Conservation (phyloP, 257 asterid genomes). For the Ocimum tenuiflorum region DNA sequence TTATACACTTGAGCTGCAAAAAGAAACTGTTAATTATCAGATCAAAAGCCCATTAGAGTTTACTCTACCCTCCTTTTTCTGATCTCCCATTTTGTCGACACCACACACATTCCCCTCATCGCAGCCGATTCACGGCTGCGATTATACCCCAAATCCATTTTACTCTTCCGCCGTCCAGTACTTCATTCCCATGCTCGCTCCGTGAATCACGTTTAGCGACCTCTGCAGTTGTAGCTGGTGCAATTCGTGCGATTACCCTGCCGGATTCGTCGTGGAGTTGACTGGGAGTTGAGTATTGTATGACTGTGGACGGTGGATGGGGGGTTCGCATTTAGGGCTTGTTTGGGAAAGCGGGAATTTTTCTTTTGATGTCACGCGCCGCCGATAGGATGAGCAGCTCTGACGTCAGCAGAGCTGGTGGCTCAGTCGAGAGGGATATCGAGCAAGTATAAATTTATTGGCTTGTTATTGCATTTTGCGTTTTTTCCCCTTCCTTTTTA, state of each 20-base stretch:
- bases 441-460: conserved; percentile 46
- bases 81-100: conserved; percentile 25
- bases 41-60: conserved; percentile 25
- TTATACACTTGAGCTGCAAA: conserved; percentile 27
- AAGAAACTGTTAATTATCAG: conserved; percentile 26
- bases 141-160: neutral
- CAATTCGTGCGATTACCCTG: conserved; percentile 19
- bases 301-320: conserved; percentile 37
- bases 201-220: neutral
- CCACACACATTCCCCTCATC: neutral
- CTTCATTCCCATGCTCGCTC: conserved; percentile 10
- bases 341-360: conserved; percentile 28
- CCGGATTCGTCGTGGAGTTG: conserved; percentile 2
- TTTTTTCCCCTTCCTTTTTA: neutral
- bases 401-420: conserved; percentile 57
- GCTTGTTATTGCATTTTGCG: neutral
- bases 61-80: conserved; percentile 19
- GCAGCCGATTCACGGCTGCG: conserved; percentile 21
- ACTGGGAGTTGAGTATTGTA: conserved; percentile 12
- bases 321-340: conserved; percentile 40
- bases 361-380: conserved; percentile 30
- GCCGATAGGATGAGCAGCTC: conserved; percentile 60
- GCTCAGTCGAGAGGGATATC: conserved; percentile 70
- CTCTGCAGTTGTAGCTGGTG: conserved; percentile 17
- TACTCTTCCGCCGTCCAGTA: conserved; percentile 4